Conservation (phyloP, 2,329 filamentous ascomycete species). For the Neopestalotiopsis sp. region DNA sequence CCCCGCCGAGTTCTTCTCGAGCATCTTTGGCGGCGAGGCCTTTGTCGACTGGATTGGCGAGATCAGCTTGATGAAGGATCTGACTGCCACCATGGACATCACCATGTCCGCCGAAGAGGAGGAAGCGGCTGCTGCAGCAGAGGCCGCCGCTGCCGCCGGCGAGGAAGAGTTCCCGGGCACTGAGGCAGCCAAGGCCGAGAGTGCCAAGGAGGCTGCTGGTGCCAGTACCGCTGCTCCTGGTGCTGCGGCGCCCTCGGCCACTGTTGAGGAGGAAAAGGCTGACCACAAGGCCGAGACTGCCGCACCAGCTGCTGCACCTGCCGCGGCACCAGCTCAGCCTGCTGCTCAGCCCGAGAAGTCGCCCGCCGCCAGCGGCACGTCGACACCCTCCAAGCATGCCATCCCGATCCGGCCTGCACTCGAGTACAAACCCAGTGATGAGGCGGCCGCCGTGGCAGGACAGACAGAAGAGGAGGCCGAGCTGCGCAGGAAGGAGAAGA, state of each 20-base stretch:
- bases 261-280: conserved; percentile 37
- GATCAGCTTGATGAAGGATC: conserved; percentile 97
- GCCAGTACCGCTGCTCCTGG: conserved; percentile 35
- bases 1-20: conserved; percentile 95
- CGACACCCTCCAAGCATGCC: conserved; percentile 46
- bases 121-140: conserved; percentile 58
- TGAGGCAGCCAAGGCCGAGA: conserved; percentile 61
- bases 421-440: conserved; percentile 82
- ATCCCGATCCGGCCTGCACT: conserved; percentile 84
- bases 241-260: conserved; percentile 31
- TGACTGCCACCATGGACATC: conserved; percentile 98
- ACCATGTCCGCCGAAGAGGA: conserved; percentile 82
- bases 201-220: conserved; percentile 44
- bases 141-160: conserved; percentile 53
- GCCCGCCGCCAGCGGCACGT: conserved; percentile 41
- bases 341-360: conserved; percentile 47
- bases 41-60: conserved; percentile 97
- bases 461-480: conserved; percentile 77
- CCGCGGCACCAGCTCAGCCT: conserved; percentile 36
- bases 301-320: conserved; percentile 31
- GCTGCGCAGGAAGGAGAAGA: conserved; percentile 78
- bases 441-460: conserved; percentile 72
- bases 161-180: conserved; percentile 62
- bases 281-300: conserved; percentile 30
- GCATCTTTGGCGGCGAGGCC: conserved; percentile 96